These are phyloP conservation scores for Saccharomyces hybrid DNA, from an alignment of 1,139 yeast species.

Conservation along the genomic window DNA sequence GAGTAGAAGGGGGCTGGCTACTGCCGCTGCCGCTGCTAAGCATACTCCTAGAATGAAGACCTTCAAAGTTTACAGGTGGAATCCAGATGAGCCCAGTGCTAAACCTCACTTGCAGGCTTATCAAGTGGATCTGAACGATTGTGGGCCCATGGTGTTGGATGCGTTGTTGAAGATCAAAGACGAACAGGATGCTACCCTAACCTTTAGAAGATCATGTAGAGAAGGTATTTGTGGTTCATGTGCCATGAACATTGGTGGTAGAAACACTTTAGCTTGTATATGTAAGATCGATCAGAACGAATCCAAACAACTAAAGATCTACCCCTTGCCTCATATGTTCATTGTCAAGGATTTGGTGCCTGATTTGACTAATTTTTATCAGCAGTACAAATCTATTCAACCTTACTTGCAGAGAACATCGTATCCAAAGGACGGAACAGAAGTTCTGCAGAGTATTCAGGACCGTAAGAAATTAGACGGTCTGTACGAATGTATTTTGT, in stretches of 20 bases:
- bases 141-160: conserved; percentile 98
- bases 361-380: conserved; percentile 93
- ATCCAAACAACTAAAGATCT: conserved; percentile 72
- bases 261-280: conserved; percentile 92
- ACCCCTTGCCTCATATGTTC: conserved; percentile 98
- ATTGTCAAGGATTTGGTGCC: conserved; percentile 97
- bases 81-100: conserved; percentile 91
- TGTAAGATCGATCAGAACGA: conserved; percentile 85
- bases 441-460: conserved; percentile 81
- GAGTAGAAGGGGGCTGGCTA: conserved; percentile 26
- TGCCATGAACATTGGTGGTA: conserved; percentile 99
- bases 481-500: conserved; percentile 91
- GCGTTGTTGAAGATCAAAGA: conserved; percentile 91
- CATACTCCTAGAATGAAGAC: conserved; percentile 57
- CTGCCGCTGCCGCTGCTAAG: conserved; percentile 23
- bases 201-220: conserved; percentile 97
- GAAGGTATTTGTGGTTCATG: conserved; percentile 99
- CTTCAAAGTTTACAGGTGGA: conserved; percentile 95
- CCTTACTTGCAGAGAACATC: conserved; percentile 86
- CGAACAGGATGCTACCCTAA: conserved; percentile 91
- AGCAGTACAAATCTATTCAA: conserved; percentile 96
- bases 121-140: conserved; percentile 75
- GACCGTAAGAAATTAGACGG: conserved; percentile 98
- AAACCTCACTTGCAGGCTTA: conserved; percentile 84
- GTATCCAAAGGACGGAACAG: conserved; percentile 85